Conservation (phyloP, 108 stramenopile genomes). For the Asterionellopsis glacialis region DNA sequence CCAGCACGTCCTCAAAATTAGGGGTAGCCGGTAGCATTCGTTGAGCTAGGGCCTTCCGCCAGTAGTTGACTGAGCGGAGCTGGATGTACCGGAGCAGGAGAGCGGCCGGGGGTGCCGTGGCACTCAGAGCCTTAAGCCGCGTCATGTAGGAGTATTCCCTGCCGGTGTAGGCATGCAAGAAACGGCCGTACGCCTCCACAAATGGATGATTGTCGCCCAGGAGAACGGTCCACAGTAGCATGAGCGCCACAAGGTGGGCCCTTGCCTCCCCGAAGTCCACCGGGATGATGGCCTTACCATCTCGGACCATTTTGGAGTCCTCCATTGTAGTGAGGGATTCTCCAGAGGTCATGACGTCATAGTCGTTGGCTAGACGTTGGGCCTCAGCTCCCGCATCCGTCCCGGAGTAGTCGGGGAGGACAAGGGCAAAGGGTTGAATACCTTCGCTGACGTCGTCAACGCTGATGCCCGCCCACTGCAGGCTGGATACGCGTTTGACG, state of each 20-base stretch:
- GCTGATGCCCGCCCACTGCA: slow-evolving; percentile 2
- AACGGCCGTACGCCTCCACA: too few relatives aligned
- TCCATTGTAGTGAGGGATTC: background rate
- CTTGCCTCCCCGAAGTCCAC: background rate
- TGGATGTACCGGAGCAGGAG: too few relatives aligned
- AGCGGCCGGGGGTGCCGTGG: too few relatives aligned
- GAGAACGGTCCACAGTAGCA: too few relatives aligned
- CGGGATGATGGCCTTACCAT: background rate
- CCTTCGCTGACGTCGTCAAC: slow-evolving; percentile 6
- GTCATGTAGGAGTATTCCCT: too few relatives aligned
- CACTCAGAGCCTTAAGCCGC: too few relatives aligned
- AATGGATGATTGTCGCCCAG: too few relatives aligned
- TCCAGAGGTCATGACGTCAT: slow-evolving; percentile 4
- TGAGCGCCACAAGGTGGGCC: slow-evolving; percentile 1
- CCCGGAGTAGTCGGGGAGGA: slow-evolving; percentile 5
- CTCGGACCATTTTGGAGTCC: background rate
- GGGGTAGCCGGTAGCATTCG: too few relatives aligned
- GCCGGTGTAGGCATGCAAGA: too few relatives aligned
- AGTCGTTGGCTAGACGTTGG: background rate
- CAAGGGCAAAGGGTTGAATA: slow-evolving; percentile 4
- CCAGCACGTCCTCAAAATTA: too few relatives aligned
- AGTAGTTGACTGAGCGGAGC: too few relatives aligned
- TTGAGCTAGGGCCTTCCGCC: too few relatives aligned
- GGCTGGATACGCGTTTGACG: slow-evolving; percentile 1
- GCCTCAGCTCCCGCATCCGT: background rate